A percentile compares a stretch with the other conserved stretches of the same genome.
Conservation (phyloP, 2,329 filamentous ascomycete species). For the Fusarium siculi region DNA sequence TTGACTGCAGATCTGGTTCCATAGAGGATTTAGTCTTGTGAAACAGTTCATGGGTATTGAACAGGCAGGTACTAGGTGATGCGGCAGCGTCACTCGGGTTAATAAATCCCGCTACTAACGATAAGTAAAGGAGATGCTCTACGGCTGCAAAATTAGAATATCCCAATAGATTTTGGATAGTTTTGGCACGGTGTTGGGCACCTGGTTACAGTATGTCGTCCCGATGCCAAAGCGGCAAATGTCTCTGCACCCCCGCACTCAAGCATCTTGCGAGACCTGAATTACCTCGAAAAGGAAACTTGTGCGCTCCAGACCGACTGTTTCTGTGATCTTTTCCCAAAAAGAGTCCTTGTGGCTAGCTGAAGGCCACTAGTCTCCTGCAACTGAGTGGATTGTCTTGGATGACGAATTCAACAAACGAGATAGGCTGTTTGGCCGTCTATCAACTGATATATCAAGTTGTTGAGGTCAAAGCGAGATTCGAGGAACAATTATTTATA, state of each 20-base stretch:
- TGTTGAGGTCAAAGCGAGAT: neutral
- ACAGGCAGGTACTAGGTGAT: conserved; percentile 45
- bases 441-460: neutral
- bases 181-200: neutral
- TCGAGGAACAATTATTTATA: neutral
- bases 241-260: neutral
- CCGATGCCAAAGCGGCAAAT: neutral
- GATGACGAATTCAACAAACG: neutral
- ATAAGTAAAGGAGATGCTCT: accelerated
- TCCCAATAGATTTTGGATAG: accelerated
- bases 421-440: neutral
- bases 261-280: too few relatives aligned
- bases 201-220: neutral
- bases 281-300: neutral
- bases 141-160: accelerated
- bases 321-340: neutral
- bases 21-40: conserved; percentile 68
- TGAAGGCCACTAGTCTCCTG: neutral
- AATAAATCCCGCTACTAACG: too few relatives aligned
- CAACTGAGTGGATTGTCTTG: neutral
- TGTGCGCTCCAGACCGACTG: neutral
- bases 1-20: neutral
- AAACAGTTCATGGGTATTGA: conserved; percentile 72
- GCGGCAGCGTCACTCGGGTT: conserved; percentile 47
- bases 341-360: neutral